Percentiles rank a stretch among this genome's conserved stretches.
Conservation (phyloP, 2,329 filamentous ascomycete genomes). For the Hortaea sp. region DNA sequence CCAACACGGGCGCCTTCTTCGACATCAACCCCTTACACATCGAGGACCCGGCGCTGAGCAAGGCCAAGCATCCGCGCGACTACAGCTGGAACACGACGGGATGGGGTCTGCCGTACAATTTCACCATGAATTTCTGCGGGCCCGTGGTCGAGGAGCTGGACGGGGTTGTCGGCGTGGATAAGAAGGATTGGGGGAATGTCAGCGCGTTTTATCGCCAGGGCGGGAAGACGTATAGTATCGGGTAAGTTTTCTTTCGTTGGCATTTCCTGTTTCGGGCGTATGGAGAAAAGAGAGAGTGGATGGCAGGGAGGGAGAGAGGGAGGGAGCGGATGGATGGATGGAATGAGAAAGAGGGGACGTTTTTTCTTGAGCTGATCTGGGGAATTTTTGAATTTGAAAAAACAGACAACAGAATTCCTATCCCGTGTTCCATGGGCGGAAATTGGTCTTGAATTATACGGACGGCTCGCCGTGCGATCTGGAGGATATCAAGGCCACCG, state of each 20-base stretch:
- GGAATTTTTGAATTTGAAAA: neutral
- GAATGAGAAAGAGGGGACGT: too few relatives aligned
- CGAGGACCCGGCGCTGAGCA: slow-evolving; percentile 36
- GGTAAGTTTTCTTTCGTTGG: slow-evolving; percentile 42
- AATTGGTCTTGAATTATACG: slow-evolving; percentile 45
- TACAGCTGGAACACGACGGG: slow-evolving; percentile 57
- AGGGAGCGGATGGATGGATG: too few relatives aligned
- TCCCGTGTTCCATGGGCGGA: slow-evolving; percentile 54
- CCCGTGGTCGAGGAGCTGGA: slow-evolving; percentile 54
- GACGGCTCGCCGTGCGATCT: slow-evolving; percentile 38
- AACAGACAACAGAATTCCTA: slow-evolving; percentile 45
- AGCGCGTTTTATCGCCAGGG: slow-evolving; percentile 65
- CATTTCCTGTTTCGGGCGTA: too few relatives aligned
- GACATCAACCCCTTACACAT: slow-evolving; percentile 50
- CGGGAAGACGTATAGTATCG: slow-evolving; percentile 62
- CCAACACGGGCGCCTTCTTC: slow-evolving; percentile 52
- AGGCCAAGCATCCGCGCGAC: slow-evolving; percentile 44
- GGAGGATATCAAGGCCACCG: slow-evolving; percentile 19
- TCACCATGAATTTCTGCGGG: slow-evolving; percentile 73
- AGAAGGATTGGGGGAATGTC: slow-evolving; percentile 57
- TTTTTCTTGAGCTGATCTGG: neutral
- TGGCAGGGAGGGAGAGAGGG: neutral
- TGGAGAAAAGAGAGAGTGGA: neutral
- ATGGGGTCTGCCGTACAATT: slow-evolving; percentile 70
- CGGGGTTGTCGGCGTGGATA: slow-evolving; percentile 52